Base-by-base conservation (phyloP, 495 filamentous ascomycete species). In the Penicillium pulvis region DNA sequence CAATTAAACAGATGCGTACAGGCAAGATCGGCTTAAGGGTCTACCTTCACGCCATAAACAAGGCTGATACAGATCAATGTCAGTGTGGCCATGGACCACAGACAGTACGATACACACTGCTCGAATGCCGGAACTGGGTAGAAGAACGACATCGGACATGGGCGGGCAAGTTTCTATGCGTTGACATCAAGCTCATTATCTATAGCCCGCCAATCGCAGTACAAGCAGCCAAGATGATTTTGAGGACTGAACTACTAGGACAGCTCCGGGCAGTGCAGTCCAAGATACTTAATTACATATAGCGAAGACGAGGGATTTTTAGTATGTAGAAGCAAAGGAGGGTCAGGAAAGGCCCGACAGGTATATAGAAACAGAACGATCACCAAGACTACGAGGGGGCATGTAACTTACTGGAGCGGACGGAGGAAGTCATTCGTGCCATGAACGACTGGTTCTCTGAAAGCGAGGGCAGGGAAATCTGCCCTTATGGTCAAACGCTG, bases 21-120 rank as follows among this genome's bases (percentile, higher is more conserved):
- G 68, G 61, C 28, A 69, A 69, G 56, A 68, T 75, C 20, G 60
- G 56, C 53, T 57, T 76, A 36, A 53, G 51, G 6, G 60, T 57
- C 4, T 76, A 73, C 55, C 72, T 76, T 28, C 55, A 65, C 44
- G 17, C 19, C 1, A 74, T 75, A 41, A 63, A 69, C 35, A 63
- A 59, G 45, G 56, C 62, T 20, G 62, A 73, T 7, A 64, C 59
- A 9, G 59, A 67, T n/a, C 3, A 59, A 56, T 74, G 63, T 59
- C 12, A 60, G 53, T 76, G 61, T 42, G 58, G 57, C 24, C 53
- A 51, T 7, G 65, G 65, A 52, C 43, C 11, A 3, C 61, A 75
- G 55, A 70, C 67, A 12, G 57, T 68, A 49, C 51, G 54, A 10
- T 65, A 76, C 28, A 56, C 75, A 51, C 57, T 75, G 41, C 55